Evolutionary conservation across 148 eudicot species (phyloP), one percentile per base, ranked within the genome.

Genomic region (Drosera capensis): DNA sequence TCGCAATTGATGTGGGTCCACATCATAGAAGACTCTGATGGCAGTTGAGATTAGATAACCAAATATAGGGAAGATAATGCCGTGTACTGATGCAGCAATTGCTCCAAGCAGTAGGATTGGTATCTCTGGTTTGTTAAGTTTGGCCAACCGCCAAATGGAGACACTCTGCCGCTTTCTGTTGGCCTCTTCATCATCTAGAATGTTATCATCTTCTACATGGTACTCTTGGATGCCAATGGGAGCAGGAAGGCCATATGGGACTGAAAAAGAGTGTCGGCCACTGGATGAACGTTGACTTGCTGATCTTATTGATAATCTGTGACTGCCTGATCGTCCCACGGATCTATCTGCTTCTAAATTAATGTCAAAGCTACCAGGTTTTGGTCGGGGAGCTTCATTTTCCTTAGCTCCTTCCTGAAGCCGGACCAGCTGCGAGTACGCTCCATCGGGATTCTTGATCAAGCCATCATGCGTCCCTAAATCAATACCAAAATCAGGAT

Each of bases 401-500:
- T 58, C 51, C 29, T 60, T 67, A 25, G 60, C 53, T 11, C 86
- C 76, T 63, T 76, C 71, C 58, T 86, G 93, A 52, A 81, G 71
- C 41, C 60, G 67, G 31, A 81, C 61, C 20, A 86, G 74, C 45
- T 81, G 93, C 1, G 81, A 60, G 58, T 86, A 86, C 28, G 84
- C 84, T 31, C 96, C 93, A 16, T 71, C 75, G 3, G 79, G 66
- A 38, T 75, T 51, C 44, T 65, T 69, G 13, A 81, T 68, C 67
- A 86, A 49, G 43, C 73, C 75, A 25, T 54, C 68, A 52, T 86
- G 96, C 16, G 78, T 68, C 21, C 96, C 95, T 85, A 41, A 41
- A 7, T 7, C 8, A 41, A n/a, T n/a, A n/a, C n/a, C n/a, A n/a
- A n/a, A n/a, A n/a, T n/a, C n/a, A n/a, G n/a, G n/a, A n/a, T n/a